Percentiles rank a stretch among this genome's conserved stretches.
phyloP scores from a whole-genome alignment of 2,329 filamentous ascomycete species.

The Phaeosphaeriaceae sp. region DNA sequence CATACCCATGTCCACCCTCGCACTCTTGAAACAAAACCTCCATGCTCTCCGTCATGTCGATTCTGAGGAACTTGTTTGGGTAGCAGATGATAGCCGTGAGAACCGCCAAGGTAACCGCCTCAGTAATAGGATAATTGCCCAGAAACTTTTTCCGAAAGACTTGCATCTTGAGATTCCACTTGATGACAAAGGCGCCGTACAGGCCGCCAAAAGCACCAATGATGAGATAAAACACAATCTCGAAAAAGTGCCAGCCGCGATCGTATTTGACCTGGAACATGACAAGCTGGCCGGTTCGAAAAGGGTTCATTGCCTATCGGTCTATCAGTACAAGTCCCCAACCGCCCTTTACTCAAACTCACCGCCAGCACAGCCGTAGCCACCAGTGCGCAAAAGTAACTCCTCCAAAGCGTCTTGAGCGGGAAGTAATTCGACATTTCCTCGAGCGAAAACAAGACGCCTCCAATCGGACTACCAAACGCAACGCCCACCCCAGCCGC shows the following conservation, averaged over 20 bases:
- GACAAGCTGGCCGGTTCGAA: constrained; percentile 94
- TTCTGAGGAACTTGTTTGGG: constrained; percentile 90
- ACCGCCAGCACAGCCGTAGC: constrained; percentile 87
- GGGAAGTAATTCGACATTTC: constrained; percentile 98
- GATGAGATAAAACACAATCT: constrained; percentile 88
- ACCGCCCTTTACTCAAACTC: constrained; percentile 31
- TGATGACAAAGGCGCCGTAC: constrained; percentile 96
- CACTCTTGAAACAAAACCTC: constrained; percentile 96
- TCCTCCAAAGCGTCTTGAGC: constrained; percentile 96
- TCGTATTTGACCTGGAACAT: constrained; percentile 99
- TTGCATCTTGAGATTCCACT: constrained; percentile 92
- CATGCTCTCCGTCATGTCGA: constrained; percentile 99
- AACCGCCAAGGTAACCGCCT: constrained; percentile 82
- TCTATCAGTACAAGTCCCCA: constrained; percentile 2
- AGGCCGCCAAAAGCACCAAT: constrained; percentile 92
- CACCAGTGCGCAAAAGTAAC: constrained; percentile 96
- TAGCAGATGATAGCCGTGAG: constrained; percentile 93
- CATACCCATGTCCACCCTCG: constrained; percentile 84
- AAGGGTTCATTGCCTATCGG: constrained; percentile 85
- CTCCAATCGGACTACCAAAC: constrained; percentile 96
- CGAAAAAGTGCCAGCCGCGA: constrained; percentile 97
- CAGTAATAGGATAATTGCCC: constrained; percentile 79
- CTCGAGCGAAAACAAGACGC: constrained; percentile 94
- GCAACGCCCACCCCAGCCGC: constrained; percentile 95
- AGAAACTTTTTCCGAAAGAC: constrained; percentile 95